Base-by-base conservation (phyloP, 306 rosid genomes). In the Rosa persica region DNA sequence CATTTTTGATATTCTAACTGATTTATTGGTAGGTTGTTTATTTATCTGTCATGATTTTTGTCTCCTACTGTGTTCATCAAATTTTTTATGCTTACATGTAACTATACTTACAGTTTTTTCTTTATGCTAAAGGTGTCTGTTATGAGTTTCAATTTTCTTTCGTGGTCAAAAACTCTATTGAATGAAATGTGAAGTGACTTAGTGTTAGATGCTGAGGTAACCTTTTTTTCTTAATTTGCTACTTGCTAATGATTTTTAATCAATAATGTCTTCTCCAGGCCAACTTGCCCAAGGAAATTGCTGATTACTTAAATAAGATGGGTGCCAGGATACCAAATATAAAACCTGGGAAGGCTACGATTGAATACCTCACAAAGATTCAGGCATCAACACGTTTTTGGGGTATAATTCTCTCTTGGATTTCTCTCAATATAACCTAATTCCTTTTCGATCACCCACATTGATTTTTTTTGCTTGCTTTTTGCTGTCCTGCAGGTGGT, bases 311-410 rank as follows among this genome's bases (percentile, higher is more conserved):
- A 76, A 95, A 95, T 77, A 95, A 93, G 97, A 95, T 95, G 99
- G 99, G 97, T 82, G 98, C 99, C 6, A 88, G 98, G 87, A 91
- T 95, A 77, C 99, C 99, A 43, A 90, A 83, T 70, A 85, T 93
- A 77, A 95, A 95, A 85, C 98, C 99, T 64, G 99, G 99, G 78
- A 95, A 89, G 85, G 99, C 99, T 83, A 93, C 99, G 16, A 89
- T 93, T 73, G 97, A 93, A 74, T 95, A 95, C 87, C 97, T 95
- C 49, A 52, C 97, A 22, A 95, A 93, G 89, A 89, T 95, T 85
- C 99, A 95, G 90, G 97, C 99, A 81, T 95, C 99, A 17, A 91
- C 99, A 52, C 93, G 99, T 57, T 95, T 95, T 80, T 93, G 99
- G 99, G 99, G 99, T 95, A 79, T 67, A 84, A 70, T 76, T 82